phyloP scores from a whole-genome alignment of 495 filamentous ascomycete species.

The Oidiodendron maius region DNA sequence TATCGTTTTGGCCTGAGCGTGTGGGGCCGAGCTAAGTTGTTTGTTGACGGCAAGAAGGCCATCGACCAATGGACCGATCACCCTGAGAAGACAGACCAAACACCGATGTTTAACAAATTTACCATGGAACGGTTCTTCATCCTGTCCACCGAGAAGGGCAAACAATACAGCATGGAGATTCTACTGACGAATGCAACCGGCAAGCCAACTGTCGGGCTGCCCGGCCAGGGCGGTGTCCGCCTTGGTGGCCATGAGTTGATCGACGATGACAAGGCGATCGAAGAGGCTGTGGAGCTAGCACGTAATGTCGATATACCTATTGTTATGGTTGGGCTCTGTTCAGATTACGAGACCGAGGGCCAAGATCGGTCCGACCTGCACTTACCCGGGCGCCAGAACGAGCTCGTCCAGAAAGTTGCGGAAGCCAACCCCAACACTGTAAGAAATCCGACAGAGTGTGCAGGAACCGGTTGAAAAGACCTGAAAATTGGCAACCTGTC shows the following conservation, averaged over 20 bases:
- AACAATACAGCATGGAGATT: slow-evolving; percentile 17
- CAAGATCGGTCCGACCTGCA: slow-evolving; percentile 31
- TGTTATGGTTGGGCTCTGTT: slow-evolving; percentile 57
- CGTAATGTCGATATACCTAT: slow-evolving; percentile 56
- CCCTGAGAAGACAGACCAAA: too few species aligned
- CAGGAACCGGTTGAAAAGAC: too few species aligned
- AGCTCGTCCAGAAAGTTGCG: slow-evolving; percentile 50
- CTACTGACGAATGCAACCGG: slow-evolving; percentile 42
- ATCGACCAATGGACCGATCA: slow-evolving; percentile 70
- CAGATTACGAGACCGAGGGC: slow-evolving; percentile 42
- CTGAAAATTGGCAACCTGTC: too few species aligned
- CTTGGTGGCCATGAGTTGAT: slow-evolving; percentile 41
- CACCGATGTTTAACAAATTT: too few species aligned
- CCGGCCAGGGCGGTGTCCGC: background rate
- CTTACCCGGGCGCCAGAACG: slow-evolving; percentile 43
- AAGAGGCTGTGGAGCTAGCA: slow-evolving; percentile 56
- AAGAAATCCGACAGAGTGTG: too few species aligned
- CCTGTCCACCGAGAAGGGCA: background rate
- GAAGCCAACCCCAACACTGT: slow-evolving; percentile 50
- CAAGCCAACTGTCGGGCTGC: slow-evolving; percentile 31
- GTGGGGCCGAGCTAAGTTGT: slow-evolving; percentile 55
- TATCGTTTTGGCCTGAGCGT: slow-evolving; percentile 57
- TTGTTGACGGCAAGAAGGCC: slow-evolving; percentile 55
- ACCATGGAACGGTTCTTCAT: too few species aligned
- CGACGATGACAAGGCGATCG: slow-evolving; percentile 44